phyloP scores from a whole-genome alignment of 1,284 basidiomycete species.

The Golubevia sp. region DNA sequence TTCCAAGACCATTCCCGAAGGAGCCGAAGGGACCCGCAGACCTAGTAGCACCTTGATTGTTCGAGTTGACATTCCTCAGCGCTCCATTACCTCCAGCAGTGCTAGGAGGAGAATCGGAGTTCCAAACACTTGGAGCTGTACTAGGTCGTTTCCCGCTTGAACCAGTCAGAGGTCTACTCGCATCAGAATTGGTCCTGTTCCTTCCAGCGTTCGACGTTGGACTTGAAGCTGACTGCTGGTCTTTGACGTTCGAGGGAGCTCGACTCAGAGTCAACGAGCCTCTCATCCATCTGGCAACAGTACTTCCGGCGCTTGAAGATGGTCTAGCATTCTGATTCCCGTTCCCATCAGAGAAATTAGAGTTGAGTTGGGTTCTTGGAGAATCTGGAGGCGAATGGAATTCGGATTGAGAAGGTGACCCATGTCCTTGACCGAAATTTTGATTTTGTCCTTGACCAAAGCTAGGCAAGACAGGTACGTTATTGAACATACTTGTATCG shows the following conservation, averaged over 20 bases:
- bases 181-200: not conserved
- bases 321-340: not conserved
- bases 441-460: not conserved
- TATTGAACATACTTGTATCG: constrained; percentile 36
- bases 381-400: not conserved
- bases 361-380: not conserved
- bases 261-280: not conserved
- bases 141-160: not conserved
- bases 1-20: not conserved
- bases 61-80: not conserved
- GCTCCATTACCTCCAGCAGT: not conserved
- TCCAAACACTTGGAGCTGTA: not conserved
- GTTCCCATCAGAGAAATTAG: not conserved
- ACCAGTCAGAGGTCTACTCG: not conserved
- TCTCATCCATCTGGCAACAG: not conserved
- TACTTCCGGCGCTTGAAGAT: not conserved
- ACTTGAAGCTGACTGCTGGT: not conserved
- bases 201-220: not conserved
- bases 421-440: not conserved
- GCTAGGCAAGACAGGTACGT: constrained; percentile 1
- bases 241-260: not conserved
- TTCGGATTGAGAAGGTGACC: not conserved
- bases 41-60: not conserved
- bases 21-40: not conserved
- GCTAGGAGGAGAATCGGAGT: not conserved